Percentiles rank a stretch among this genome's conserved stretches.
phyloP scores from a whole-genome alignment of 2,329 filamentous ascomycete species.

The Talaromyces sp. region DNA sequence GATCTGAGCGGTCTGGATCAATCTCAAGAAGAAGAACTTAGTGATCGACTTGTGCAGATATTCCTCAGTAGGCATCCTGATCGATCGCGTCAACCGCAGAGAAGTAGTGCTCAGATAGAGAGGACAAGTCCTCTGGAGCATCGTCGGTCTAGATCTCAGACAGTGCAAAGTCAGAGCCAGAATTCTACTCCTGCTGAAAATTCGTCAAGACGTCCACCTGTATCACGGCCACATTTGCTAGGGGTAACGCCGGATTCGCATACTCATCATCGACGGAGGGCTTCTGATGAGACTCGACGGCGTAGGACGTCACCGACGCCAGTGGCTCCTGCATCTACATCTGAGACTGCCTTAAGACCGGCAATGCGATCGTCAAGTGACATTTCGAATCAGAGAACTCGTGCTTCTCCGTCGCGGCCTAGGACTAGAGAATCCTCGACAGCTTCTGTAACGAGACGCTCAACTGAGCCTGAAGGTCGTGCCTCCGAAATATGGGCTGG shows the following conservation, averaged over 20 bases:
- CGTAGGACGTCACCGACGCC: slow-evolving; percentile 32
- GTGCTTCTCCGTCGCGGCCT: slow-evolving; percentile 23
- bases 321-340: slow-evolving; percentile 29
- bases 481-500: slow-evolving; percentile 23
- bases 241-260: slow-evolving; percentile 23
- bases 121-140: slow-evolving; percentile 23
- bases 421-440: slow-evolving; percentile 24
- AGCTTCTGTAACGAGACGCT: slow-evolving; percentile 25
- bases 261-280: slow-evolving; percentile 31
- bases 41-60: slow-evolving; percentile 82
- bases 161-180: slow-evolving; percentile 23
- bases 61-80: slow-evolving; percentile 66
- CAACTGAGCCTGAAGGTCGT: slow-evolving; percentile 30
- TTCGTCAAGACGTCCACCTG: slow-evolving; percentile 23
- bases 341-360: slow-evolving; percentile 30
- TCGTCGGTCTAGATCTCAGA: slow-evolving; percentile 28
- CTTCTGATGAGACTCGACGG: slow-evolving; percentile 31
- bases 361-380: slow-evolving; percentile 34
- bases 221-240: slow-evolving; percentile 32
- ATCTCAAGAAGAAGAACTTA: slow-evolving; percentile 81
- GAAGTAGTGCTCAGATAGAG: slow-evolving; percentile 33
- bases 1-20: slow-evolving; percentile 83
- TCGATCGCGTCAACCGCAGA: slow-evolving; percentile 34
- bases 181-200: slow-evolving; percentile 17
- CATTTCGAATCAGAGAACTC: slow-evolving; percentile 30